Evolutionary conservation across 495 filamentous ascomycete genomes (phyloP).

Genomic region (Aspergillus conjunctus): DNA sequence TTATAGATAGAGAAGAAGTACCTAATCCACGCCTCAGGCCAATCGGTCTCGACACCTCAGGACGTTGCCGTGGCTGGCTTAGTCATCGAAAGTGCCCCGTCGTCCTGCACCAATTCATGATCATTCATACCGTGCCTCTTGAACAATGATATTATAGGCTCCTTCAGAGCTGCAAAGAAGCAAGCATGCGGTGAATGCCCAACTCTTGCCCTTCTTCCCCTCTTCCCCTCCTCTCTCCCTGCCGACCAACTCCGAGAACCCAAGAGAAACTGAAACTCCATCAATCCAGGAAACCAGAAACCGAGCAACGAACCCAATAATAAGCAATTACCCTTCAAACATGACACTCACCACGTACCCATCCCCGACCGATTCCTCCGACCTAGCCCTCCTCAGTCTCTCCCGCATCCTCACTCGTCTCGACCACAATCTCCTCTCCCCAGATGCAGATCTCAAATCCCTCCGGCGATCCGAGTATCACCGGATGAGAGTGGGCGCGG

Average conservation of each 20-base stretch:
- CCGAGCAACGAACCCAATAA: constrained; percentile 1
- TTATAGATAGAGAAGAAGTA: not conserved
- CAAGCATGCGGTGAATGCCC: constrained; percentile 17
- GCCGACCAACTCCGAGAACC: not conserved
- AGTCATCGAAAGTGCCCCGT: constrained; percentile 13
- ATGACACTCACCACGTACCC: constrained; percentile 42
- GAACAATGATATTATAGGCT: constrained; percentile 16
- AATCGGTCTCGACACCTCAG: constrained; percentile 10
- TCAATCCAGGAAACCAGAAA: not conserved
- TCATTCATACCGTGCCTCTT: too few species aligned
- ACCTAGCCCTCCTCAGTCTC: constrained; percentile 59
- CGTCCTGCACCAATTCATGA: not conserved
- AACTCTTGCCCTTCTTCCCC: constrained; percentile 11
- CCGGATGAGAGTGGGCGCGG: constrained; percentile 65
- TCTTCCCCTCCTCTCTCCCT: constrained; percentile 5
- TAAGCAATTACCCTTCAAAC: not conserved
- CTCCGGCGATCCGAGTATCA: constrained; percentile 69
- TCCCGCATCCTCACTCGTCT: constrained; percentile 73
- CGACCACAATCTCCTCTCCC: constrained; percentile 69
- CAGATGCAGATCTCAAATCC: constrained; percentile 60
- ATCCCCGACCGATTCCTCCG: constrained; percentile 29
- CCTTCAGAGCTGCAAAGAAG: constrained; percentile 2
- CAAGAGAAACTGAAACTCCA: not conserved
- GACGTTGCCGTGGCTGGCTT: constrained; percentile 5
- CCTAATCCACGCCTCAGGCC: not conserved